These are phyloP conservation scores for Musa schizocarpa DNA, from an alignment of 176 grass and related monocot genomes.

Conservation along the genomic window DNA sequence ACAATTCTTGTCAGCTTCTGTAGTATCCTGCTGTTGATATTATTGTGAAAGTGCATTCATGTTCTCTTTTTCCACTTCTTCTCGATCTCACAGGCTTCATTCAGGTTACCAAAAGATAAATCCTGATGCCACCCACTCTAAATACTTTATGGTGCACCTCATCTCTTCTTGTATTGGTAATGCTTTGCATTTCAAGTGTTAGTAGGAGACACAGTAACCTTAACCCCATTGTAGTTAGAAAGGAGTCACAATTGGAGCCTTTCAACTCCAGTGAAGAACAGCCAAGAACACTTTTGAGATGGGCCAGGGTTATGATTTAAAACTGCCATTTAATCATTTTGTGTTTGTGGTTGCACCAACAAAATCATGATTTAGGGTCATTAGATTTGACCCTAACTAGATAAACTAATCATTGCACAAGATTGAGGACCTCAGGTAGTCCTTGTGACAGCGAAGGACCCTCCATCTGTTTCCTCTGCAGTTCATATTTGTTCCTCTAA, in stretches of 20 bases:
- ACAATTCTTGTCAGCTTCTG: background rate
- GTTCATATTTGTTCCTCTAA: background rate
- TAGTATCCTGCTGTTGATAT: background rate
- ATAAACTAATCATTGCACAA: too few species aligned
- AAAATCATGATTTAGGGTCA: background rate
- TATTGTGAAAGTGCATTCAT: background rate
- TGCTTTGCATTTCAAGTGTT: too few species aligned
- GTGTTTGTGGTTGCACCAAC: conserved; percentile 14
- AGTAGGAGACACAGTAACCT: too few species aligned
- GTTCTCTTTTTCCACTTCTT: background rate
- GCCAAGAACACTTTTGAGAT: too few species aligned
- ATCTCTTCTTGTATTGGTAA: too few species aligned
- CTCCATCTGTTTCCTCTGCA: background rate
- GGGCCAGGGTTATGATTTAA: too few species aligned
- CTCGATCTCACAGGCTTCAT: conserved; percentile 1
- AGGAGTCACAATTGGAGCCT: too few species aligned
- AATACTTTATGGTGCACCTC: too few species aligned
- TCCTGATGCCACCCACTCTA: too few species aligned
- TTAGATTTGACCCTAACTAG: background rate
- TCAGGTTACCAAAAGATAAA: background rate
- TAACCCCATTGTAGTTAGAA: too few species aligned
- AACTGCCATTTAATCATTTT: background rate
- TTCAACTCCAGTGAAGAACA: too few species aligned
- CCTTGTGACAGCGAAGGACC: background rate
- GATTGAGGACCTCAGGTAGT: too few species aligned